These are phyloP conservation scores for Ustilago xerochloae DNA, from an alignment of 1,284 basidiomycete genomes.

Conservation along the genomic window DNA sequence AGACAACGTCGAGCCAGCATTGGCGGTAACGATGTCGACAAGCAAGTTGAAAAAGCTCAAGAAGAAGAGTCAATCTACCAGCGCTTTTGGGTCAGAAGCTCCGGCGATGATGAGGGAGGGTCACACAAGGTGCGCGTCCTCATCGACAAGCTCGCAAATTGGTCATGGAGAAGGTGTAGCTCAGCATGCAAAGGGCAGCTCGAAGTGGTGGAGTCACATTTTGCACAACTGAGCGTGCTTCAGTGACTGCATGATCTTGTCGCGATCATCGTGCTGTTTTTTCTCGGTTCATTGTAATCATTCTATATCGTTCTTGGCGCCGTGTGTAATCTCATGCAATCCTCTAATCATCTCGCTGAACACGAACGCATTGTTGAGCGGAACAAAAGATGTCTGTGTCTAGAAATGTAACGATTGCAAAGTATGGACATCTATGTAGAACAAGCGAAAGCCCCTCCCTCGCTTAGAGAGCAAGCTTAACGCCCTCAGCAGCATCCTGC, in stretches of 20 bases:
- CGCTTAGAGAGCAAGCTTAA: constrained; percentile 32
- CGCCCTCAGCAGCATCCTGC: constrained; percentile 18
- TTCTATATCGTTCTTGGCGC: not conserved
- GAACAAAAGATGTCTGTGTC: too few species aligned
- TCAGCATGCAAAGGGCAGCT: constrained; percentile 12
- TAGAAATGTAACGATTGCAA: too few species aligned
- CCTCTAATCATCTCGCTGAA: not conserved
- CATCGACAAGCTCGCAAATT: not conserved
- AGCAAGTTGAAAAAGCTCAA: constrained; percentile 14
- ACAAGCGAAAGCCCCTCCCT: too few species aligned
- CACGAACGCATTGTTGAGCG: too few species aligned
- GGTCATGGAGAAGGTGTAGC: not conserved
- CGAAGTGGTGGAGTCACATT: constrained; percentile 28
- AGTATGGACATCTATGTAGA: too few species aligned
- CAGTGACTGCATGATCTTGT: too few species aligned
- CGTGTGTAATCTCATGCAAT: not conserved
- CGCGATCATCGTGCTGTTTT: not conserved
- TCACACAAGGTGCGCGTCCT: not conserved
- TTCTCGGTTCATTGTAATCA: not conserved
- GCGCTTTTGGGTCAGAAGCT: not conserved
- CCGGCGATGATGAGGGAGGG: not conserved
- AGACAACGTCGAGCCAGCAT: constrained; percentile 32
- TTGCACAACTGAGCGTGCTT: constrained; percentile 8
- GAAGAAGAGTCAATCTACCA: constrained; percentile 12
- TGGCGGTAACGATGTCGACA: constrained; percentile 5